A percentile compares a stretch with the other conserved stretches of the same genome.
These are phyloP conservation scores for Fusarium annulatum DNA, from an alignment of 2,329 filamentous ascomycete genomes.

Conservation along the genomic window DNA sequence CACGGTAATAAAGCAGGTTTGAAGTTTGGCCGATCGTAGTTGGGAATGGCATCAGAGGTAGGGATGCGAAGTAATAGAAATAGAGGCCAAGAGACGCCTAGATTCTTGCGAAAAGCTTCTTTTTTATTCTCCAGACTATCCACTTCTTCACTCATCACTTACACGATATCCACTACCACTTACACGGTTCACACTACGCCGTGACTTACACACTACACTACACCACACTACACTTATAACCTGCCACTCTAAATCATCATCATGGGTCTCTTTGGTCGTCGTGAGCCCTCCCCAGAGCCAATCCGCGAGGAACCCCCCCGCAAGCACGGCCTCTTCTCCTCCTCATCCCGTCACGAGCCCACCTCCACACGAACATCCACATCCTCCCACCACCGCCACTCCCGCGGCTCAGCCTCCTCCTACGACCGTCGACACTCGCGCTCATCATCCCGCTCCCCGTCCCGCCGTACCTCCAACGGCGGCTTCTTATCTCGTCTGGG, in stretches of 20 bases:
- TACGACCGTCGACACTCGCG: slow-evolving; percentile 25
- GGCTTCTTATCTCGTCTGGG: slow-evolving; percentile 59
- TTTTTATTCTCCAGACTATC: slow-evolving; percentile 12
- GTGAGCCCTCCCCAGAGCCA: slow-evolving; percentile 48
- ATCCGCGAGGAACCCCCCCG: slow-evolving; percentile 42
- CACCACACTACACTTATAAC: background rate
- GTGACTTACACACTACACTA: background rate
- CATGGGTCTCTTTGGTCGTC: slow-evolving; percentile 50
- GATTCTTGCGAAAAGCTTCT: slow-evolving; percentile 17
- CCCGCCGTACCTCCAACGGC: slow-evolving; percentile 13
- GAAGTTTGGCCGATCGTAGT: slow-evolving; percentile 6
- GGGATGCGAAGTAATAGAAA: background rate
- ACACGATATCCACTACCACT: background rate
- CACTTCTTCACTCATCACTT: background rate
- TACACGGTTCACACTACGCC: background rate
- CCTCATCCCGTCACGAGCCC: slow-evolving; percentile 43
- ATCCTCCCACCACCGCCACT: slow-evolving; percentile 30
- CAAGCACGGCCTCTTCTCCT: slow-evolving; percentile 53
- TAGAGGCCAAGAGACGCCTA: slow-evolving; percentile 34
- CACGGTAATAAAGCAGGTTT: slow-evolving; percentile 36
- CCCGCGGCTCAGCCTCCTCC: slow-evolving; percentile 26
- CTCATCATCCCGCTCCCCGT: slow-evolving; percentile 23
- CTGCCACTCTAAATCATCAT: slow-evolving; percentile 15
- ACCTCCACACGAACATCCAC: slow-evolving; percentile 43
- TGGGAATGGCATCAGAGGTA: background rate